Percentiles rank a stretch among this genome's conserved stretches.
Conservation (phyloP, 805 yeast species). For the Torulaspora indica region DNA sequence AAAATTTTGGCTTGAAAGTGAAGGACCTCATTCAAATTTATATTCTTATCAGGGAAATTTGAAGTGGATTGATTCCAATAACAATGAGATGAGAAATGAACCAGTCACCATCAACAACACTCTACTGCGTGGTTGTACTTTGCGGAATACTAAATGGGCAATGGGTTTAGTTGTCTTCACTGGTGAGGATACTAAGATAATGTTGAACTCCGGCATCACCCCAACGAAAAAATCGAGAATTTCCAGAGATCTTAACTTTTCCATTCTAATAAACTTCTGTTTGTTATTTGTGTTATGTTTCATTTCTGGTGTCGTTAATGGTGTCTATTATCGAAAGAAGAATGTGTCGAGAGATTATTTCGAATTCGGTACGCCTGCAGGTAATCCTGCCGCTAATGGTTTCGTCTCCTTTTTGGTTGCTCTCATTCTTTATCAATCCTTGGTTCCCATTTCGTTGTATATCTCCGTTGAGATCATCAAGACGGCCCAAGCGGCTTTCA, state of each 20-base stretch:
- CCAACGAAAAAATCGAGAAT: conserved; percentile 75
- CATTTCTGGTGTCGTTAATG: conserved; percentile 65
- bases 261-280: conserved; percentile 62
- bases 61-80: conserved; percentile 42
- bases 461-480: conserved; percentile 79
- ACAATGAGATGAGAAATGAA: conserved; percentile 42
- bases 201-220: conserved; percentile 74
- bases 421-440: conserved; percentile 67
- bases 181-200: conserved; percentile 74
- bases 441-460: conserved; percentile 79
- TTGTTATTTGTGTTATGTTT: conserved; percentile 64
- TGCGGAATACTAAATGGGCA: conserved; percentile 80
- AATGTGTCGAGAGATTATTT: conserved; percentile 54
- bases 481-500: conserved; percentile 76
- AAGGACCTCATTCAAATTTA: conserved; percentile 76
- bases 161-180: conserved; percentile 73
- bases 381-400: conserved; percentile 63
- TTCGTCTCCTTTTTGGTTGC: conserved; percentile 70
- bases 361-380: conserved; percentile 68
- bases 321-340: conserved; percentile 50
- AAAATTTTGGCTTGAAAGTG: conserved; percentile 69
- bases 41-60: conserved; percentile 73
- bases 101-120: conserved; percentile 65
- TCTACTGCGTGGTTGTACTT: conserved; percentile 68
- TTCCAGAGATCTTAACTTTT: conserved; percentile 63